These are phyloP conservation scores for Liquidambar formosana DNA, from an alignment of 164 flowering plant species.

Conservation along the genomic window DNA sequence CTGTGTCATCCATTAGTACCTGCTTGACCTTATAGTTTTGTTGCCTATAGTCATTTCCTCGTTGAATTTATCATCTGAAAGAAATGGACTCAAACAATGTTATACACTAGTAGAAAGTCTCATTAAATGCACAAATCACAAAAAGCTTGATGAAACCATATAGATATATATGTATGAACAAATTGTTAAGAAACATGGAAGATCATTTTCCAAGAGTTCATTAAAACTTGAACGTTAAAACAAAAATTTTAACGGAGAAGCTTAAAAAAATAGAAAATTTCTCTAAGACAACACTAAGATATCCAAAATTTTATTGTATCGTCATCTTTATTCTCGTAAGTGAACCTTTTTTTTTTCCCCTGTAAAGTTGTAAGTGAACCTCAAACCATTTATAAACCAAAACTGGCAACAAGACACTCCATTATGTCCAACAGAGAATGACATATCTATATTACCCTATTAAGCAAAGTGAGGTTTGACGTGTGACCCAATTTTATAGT, in stretches of 20 bases:
- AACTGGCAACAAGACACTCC: too few relatives aligned
- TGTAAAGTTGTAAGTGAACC: too few relatives aligned
- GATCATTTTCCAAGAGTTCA: background rate
- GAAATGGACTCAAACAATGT: background rate
- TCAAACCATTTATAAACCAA: too few relatives aligned
- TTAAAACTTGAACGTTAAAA: too few relatives aligned
- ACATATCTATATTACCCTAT: too few relatives aligned
- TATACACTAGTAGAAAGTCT: background rate
- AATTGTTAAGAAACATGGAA: background rate
- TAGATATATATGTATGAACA: background rate
- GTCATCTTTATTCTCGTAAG: too few relatives aligned
- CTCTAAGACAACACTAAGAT: background rate
- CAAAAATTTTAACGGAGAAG: background rate
- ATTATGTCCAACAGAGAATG: too few relatives aligned
- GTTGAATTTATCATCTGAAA: background rate
- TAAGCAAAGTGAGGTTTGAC: too few relatives aligned
- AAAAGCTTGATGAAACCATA: background rate
- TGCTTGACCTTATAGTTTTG: conserved; percentile 1
- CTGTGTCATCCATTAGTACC: background rate
- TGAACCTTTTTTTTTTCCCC: too few relatives aligned
- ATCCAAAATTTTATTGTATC: too few relatives aligned
- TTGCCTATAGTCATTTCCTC: background rate
- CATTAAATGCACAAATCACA: background rate
- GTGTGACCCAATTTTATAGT: too few relatives aligned
- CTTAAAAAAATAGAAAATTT: background rate